phyloP scores from a whole-genome alignment of 441 rosid genomes.

The Syzygium syzygioides region DNA sequence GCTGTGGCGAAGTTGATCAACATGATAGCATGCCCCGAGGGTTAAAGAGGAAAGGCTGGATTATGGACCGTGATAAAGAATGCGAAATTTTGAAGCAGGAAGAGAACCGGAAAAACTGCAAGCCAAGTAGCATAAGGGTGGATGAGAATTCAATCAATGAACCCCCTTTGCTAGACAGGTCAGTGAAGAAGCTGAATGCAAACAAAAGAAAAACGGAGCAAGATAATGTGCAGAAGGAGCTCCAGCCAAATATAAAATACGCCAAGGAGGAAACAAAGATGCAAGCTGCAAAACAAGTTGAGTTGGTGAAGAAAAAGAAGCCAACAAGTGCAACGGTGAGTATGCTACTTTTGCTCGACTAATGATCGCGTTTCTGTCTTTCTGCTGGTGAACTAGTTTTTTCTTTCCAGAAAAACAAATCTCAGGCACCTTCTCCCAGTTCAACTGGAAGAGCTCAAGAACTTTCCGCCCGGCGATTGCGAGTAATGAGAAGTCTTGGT shows the following conservation, averaged over 20 bases:
- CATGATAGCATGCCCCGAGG: neutral
- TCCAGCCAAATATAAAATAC: neutral
- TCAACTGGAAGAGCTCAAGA: constrained; percentile 22
- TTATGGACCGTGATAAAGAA: neutral
- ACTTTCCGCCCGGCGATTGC: constrained; percentile 32
- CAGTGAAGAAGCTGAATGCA: neutral
- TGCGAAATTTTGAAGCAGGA: neutral
- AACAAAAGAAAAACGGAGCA: neutral
- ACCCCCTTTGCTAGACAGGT: neutral
- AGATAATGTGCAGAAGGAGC: constrained; percentile 1
- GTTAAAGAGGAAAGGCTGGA: neutral
- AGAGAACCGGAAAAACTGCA: neutral
- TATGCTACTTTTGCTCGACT: neutral
- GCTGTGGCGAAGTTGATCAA: neutral
- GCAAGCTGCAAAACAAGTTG: constrained; percentile 1
- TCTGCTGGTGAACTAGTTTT: neutral
- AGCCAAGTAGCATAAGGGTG: neutral
- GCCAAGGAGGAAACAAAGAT: constrained; percentile 4
- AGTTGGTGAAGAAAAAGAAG: constrained; percentile 3
- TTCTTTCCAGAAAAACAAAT: neutral
- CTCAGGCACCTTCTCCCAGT: constrained; percentile 17
- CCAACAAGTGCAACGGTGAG: constrained; percentile 17
- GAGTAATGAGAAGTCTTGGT: constrained; percentile 62
- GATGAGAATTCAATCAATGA: neutral
- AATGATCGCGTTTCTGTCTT: neutral